These are phyloP conservation scores for Calonectria crousiana DNA, from an alignment of 2,329 filamentous ascomycete species.

Conservation along the genomic window DNA sequence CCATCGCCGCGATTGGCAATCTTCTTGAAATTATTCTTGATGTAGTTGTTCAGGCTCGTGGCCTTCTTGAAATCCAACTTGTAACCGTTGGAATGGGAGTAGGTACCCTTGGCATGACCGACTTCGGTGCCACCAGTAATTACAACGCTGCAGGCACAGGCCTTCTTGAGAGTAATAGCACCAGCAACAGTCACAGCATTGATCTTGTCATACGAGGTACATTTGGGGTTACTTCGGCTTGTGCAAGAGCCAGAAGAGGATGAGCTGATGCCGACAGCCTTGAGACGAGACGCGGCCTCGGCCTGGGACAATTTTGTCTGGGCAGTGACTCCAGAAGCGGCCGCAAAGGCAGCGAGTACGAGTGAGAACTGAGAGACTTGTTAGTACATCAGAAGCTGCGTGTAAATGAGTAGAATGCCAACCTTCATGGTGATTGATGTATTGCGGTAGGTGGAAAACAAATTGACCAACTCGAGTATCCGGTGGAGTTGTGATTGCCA, in stretches of 20 bases:
- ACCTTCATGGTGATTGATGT: too few relatives aligned
- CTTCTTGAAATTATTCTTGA: too few relatives aligned
- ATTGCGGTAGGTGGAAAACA: too few relatives aligned
- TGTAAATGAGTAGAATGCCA: too few relatives aligned
- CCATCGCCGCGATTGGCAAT: conserved; percentile 28
- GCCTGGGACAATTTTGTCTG: conserved; percentile 25
- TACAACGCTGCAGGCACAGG: conserved; percentile 35
- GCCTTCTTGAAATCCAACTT: conserved; percentile 41
- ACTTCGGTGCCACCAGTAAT: conserved; percentile 43
- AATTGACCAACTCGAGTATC: too few relatives aligned
- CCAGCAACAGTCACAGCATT: conserved; percentile 39
- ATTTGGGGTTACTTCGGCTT: conserved; percentile 28
- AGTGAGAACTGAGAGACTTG: too few relatives aligned
- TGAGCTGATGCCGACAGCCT: conserved; percentile 38
- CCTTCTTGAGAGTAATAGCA: conserved; percentile 41
- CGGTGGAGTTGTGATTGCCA: too few relatives aligned
- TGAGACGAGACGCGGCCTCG: conserved; percentile 32
- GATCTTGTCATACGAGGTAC: conserved; percentile 42
- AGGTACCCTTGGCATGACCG: conserved; percentile 37
- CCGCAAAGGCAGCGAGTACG: background rate
- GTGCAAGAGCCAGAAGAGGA: conserved; percentile 40
- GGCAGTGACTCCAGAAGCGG: background rate
- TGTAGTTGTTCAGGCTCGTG: conserved; percentile 24
- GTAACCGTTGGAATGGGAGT: conserved; percentile 40
- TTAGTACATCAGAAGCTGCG: too few relatives aligned